Evolutionary conservation across 352 stramenopile species (phyloP), one percentile per base, ranked within the genome.

Genomic region (Blastocystis sp.): DNA sequence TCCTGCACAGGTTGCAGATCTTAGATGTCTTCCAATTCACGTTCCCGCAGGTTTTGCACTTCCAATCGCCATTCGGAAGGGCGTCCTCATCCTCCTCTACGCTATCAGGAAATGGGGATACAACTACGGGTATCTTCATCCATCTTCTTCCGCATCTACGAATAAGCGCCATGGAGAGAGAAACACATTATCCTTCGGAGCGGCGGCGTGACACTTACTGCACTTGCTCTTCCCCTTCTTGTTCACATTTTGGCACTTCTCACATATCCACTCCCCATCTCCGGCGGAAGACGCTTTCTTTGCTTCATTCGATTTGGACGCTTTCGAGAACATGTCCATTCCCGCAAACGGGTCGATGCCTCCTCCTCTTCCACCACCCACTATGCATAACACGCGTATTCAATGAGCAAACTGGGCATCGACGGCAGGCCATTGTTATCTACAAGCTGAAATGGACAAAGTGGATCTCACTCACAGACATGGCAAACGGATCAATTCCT

Each of bases 321-420:
- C 48, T 56, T 14, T 56, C 28, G 28, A 34, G 0, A 34, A 34
- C 28, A 34, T 56, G 48, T 56, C 14, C 48, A 56, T 56, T 14
- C 48, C 48, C 0, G 66, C 66, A 76, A 76, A 76, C 3, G 66
- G 66, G 60, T 76, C 66, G 66, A 76, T 76, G 48, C 66, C 66
- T 59, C 66, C 40, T 76, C 66, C 66, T 41, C 66, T 23, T 60
- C 66, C 66, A 34, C 66, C n/a, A 28, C 66, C 66, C 48, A 45
- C 41, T 52, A 56, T 14, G 14, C 48, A 56, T 56, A 7, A 56
- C 48, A 56, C 48, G 5, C 5, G 5, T 7, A 56, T 56, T 17
- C 48, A 7, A 14, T 14, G 14, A 56, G 5, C 5, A 34, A 34
- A 56, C 48, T 56, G 5, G 48, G 14, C 48, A 14, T 14, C 5